Evolutionary conservation across 768 basidiomycete genomes (phyloP).

Genomic region (Leccinum variicolor): DNA sequence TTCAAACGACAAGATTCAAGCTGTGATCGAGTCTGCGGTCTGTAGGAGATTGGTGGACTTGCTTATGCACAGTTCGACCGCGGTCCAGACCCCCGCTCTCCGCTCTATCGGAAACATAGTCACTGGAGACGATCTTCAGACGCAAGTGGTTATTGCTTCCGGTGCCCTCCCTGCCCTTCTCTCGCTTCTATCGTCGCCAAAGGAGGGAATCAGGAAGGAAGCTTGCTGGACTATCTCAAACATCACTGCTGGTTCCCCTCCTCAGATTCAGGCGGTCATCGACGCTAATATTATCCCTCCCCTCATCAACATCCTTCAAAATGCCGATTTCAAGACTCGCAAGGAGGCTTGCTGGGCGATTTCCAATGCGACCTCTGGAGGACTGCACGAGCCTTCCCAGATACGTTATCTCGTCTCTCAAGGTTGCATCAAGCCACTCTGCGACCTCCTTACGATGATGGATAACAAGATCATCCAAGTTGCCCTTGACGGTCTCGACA

Average conservation of each 20-base stretch:
- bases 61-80: constrained; percentile 90
- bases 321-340: constrained; percentile 98
- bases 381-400: constrained; percentile 92
- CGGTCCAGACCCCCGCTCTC: constrained; percentile 96
- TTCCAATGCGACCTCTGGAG: constrained; percentile 97
- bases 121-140: constrained; percentile 98
- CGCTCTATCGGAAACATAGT: constrained; percentile 99
- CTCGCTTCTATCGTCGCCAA: constrained; percentile 89
- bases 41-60: constrained; percentile 97
- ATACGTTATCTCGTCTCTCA: constrained; percentile 97
- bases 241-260: constrained; percentile 94
- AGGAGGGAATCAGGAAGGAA: constrained; percentile 99
- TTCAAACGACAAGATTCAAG: constrained; percentile 99
- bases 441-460: constrained; percentile 95
- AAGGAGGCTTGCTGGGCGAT: constrained; percentile 99
- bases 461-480: constrained; percentile 99
- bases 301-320: constrained; percentile 94
- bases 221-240: constrained; percentile 99
- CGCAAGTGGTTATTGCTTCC: constrained; percentile 97
- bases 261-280: constrained; percentile 95
- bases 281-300: constrained; percentile 98
- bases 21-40: constrained; percentile 97
- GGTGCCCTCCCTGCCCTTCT: constrained; percentile 95
- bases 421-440: constrained; percentile 98
- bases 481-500: constrained; percentile 96